Evolutionary conservation across 202 grass and related monocot genomes (phyloP), one percentile per base, ranked within the genome.

Genomic region (Musa balbisiana): DNA sequence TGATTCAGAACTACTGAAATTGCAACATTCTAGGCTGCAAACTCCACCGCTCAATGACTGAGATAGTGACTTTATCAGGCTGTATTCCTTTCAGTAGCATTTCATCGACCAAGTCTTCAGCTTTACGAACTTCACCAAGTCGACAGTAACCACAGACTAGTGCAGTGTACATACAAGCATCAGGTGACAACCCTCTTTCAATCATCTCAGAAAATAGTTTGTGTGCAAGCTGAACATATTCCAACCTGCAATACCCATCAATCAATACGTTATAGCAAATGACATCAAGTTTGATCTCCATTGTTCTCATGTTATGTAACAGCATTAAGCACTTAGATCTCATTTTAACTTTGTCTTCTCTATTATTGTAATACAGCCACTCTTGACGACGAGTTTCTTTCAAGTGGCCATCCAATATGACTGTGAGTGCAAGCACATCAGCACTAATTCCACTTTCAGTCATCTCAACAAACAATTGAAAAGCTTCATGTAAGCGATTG

Each of bases 331-430:
- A 77, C 21, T 65, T 77, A 21, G 59, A 49, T 53, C 23, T 65
- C 20, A 52, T 77, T 64, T 53, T 20, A 64, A 15, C 16, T 65
- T 49, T 65, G 17, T 29, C 6, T 25, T 26, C 21, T 64, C 64
- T 63, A 10, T 63, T 64, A 19, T 64, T n/a, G 52, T 16, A 1
- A 52, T 50, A 52, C 49, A 64, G 60, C 60, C 73, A 59, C 49
- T 23, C 17, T 75, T 17, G 73, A 52, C 53, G 12, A 49, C 9
- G 49, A 64, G 21, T 25, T 65, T 13, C 74, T 52, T 77, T 77
- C 26, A 77, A 11, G 49, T 77, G 74, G 60, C 74, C 74, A 77
- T 66, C 74, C 74, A 76, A 51, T 14, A 76, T 76, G 33, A 76
- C 74, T 63, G 74, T 76, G 58, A 51, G 64, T 23, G 74, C 60